These are phyloP conservation scores for Pterocarpus santalinus DNA, from an alignment of 306 rosid species.

Conservation along the genomic window DNA sequence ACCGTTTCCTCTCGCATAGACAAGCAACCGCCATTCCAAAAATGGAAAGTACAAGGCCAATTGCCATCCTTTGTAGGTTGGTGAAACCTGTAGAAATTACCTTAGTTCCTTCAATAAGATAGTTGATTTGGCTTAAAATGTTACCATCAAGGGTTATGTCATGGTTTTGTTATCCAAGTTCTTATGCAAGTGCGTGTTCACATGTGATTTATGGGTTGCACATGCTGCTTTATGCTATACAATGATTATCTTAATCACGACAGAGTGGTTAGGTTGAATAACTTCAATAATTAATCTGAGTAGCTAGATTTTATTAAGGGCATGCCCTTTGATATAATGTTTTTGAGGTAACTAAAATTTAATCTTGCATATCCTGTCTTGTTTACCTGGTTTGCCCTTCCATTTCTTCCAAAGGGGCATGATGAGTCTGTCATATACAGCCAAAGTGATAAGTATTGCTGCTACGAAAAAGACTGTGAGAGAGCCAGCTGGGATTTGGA, in stretches of 20 bases:
- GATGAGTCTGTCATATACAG: conserved; percentile 73
- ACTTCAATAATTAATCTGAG: not conserved
- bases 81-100: conserved; percentile 67
- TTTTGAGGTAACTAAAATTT: not conserved
- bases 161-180: not conserved
- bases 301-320: too few relatives aligned
- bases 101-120: too few relatives aligned
- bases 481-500: conserved; percentile 93
- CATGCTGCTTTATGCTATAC: conserved; percentile 12
- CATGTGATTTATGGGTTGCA: not conserved
- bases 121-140: not conserved
- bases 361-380: not conserved
- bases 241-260: not conserved
- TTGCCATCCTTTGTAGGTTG: conserved; percentile 80
- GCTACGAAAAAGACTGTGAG: conserved; percentile 87
- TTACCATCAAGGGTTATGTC: not conserved
- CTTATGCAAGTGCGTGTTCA: not conserved
- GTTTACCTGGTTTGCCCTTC: conserved; percentile 82
- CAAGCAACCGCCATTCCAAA: conserved; percentile 83
- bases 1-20: conserved; percentile 65
- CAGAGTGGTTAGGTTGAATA: not conserved
- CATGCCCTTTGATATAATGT: not conserved
- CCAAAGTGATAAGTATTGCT: conserved; percentile 80
- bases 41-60: conserved; percentile 74
- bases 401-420: conserved; percentile 87